Evolutionary conservation across 257 asterid species (phyloP).

Genomic region (Nicotiana otophora): DNA sequence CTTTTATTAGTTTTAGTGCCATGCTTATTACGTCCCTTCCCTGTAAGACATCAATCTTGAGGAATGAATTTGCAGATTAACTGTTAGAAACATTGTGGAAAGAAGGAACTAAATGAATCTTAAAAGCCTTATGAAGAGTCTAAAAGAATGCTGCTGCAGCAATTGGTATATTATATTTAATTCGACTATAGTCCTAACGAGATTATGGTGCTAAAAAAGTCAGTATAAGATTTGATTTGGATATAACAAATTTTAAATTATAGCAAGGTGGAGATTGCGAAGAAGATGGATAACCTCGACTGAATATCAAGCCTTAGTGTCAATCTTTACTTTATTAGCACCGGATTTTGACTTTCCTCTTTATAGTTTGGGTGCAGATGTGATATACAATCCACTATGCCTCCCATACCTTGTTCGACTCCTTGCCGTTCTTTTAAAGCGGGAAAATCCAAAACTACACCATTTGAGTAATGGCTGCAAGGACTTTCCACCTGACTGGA

Average conservation of each 20-base stretch:
- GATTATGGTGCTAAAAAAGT: background rate
- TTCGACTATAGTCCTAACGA: background rate
- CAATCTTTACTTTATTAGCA: background rate
- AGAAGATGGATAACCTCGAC: background rate
- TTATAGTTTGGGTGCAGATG: conserved; percentile 88
- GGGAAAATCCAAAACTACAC: background rate
- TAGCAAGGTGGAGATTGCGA: background rate
- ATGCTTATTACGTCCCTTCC: background rate
- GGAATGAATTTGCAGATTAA: background rate
- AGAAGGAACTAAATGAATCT: background rate
- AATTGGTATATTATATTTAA: background rate
- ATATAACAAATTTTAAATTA: background rate
- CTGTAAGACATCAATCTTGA: background rate
- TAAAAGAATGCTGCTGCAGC: background rate
- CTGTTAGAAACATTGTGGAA: background rate
- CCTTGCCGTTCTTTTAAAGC: conserved; percentile 47
- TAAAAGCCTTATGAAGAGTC: background rate
- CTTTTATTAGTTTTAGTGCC: background rate
- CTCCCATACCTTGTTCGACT: conserved; percentile 82
- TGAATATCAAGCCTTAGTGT: background rate
- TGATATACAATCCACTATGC: conserved; percentile 69
- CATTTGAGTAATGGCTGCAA: background rate
- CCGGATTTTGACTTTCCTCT: background rate
- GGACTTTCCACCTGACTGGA: background rate
- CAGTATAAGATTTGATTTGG: background rate